Evolutionary conservation across 2,329 filamentous ascomycete species (phyloP).

Genomic region (Pyricularia sp.): DNA sequence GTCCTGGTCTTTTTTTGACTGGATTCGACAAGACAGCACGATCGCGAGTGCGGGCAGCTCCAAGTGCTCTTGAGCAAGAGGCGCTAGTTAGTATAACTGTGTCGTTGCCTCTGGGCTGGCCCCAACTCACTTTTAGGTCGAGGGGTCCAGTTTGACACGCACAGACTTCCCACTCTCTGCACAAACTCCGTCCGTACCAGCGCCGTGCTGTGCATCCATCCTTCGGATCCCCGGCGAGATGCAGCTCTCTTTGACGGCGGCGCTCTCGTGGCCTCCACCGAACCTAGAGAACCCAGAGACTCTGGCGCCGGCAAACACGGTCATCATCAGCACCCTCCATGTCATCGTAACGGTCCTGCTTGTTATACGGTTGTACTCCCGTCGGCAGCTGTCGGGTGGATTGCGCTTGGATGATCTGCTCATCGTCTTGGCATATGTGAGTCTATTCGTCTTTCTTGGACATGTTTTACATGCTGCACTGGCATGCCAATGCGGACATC

Average conservation of each 20-base stretch:
- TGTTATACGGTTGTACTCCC: constrained; percentile 24
- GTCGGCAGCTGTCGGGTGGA: constrained; percentile 21
- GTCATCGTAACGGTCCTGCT: constrained; percentile 20
- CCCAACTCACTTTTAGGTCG: neutral
- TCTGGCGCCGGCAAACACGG: constrained; percentile 18
- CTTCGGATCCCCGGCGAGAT: constrained; percentile 10
- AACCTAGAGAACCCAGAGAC: constrained; percentile 22
- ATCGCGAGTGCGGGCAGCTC: neutral
- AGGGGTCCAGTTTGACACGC: neutral
- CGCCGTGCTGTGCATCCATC: neutral
- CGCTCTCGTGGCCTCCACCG: constrained; percentile 19
- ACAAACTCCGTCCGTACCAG: neutral
- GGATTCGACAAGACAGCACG: neutral
- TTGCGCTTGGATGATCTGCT: constrained; percentile 27
- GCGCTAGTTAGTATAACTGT: neutral
- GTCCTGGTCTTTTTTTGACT: neutral
- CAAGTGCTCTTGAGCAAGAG: neutral
- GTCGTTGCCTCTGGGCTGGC: neutral
- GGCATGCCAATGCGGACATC: neutral
- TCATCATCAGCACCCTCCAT: constrained; percentile 18
- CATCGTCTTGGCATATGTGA: constrained; percentile 25
- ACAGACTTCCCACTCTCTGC: neutral
- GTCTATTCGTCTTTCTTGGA: constrained; percentile 3
- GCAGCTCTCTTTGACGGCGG: constrained; percentile 15
- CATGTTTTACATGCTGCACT: neutral